phyloP scores from a whole-genome alignment of 192 early-diverging fungal species.

The Dispira parvispora region DNA sequence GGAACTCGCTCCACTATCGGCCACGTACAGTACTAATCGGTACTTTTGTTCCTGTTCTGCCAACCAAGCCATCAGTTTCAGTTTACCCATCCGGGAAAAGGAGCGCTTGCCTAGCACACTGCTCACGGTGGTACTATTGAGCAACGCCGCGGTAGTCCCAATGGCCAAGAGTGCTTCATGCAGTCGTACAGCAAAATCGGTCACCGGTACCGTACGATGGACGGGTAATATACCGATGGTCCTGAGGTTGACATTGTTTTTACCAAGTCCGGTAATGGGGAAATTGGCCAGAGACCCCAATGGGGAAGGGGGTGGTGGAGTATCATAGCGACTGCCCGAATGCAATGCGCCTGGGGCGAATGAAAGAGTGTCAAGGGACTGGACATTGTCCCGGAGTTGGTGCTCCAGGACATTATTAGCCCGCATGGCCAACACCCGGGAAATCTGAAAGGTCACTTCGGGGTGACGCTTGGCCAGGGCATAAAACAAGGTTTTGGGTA shows the following conservation, averaged over 20 bases:
- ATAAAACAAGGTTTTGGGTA: conserved; percentile 90
- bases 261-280: conserved; percentile 30
- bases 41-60: conserved; percentile 83
- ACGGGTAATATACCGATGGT: conserved; percentile 91
- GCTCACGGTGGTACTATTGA: conserved; percentile 71
- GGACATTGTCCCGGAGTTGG: conserved; percentile 16
- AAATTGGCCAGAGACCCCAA: conserved; percentile 13
- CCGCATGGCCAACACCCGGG: conserved; percentile 71
- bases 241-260: conserved; percentile 84
- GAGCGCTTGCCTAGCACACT: conserved; percentile 75
- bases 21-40: conserved; percentile 84
- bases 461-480: conserved; percentile 78
- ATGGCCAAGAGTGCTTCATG: conserved; percentile 47
- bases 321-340: not conserved
- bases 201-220: conserved; percentile 57
- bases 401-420: conserved; percentile 31
- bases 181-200: conserved; percentile 74
- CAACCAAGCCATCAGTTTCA: conserved; percentile 87
- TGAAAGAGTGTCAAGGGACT: not conserved
- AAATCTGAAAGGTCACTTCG: conserved; percentile 80
- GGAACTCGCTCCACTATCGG: conserved; percentile 75
- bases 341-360: conserved; percentile 11
- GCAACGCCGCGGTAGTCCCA: conserved; percentile 50
- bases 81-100: conserved; percentile 75
- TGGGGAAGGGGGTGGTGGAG: conserved; percentile 16